A percentile compares a stretch with the other conserved stretches of the same genome.
These are phyloP conservation scores for Galerina sulciceps DNA, from an alignment of 768 basidiomycete genomes.

Conservation along the genomic window DNA sequence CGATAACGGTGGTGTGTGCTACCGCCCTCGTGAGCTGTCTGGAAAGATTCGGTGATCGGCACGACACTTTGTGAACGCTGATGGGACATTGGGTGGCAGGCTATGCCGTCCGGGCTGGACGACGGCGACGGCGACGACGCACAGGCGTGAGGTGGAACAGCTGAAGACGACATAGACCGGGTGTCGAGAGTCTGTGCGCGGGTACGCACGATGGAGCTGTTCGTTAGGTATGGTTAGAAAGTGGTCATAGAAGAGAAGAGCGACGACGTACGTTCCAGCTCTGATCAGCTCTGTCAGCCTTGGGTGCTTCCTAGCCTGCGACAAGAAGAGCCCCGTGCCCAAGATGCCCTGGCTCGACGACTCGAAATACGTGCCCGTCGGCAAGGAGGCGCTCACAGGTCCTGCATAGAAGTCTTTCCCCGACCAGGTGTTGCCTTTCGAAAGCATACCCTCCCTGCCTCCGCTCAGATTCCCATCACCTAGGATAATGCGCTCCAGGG, in stretches of 20 bases:
- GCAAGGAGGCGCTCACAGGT: constrained; percentile 13
- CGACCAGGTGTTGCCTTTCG: constrained; percentile 1
- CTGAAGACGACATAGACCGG: neutral
- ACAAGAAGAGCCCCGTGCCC: constrained; percentile 60
- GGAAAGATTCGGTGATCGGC: too few relatives aligned
- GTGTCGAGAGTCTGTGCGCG: constrained; percentile 28
- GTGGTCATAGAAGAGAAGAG: neutral
- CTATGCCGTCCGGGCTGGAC: too few relatives aligned
- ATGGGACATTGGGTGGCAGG: too few relatives aligned
- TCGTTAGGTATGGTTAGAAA: neutral
- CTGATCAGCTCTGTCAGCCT: constrained; percentile 57
- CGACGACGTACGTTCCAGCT: constrained; percentile 50
- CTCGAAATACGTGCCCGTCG: constrained; percentile 1
- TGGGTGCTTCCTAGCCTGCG: constrained; percentile 54
- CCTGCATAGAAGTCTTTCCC: constrained; percentile 17
- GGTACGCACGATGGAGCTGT: constrained; percentile 21
- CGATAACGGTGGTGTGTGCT: too few relatives aligned
- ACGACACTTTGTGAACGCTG: too few relatives aligned
- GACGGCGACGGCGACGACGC: too few relatives aligned
- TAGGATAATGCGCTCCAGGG: constrained; percentile 50
- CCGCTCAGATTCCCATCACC: constrained; percentile 22
- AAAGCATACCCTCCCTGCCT: constrained; percentile 6
- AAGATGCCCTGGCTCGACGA: constrained; percentile 33
- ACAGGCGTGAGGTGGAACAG: neutral
- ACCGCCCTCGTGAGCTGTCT: too few relatives aligned